Percentiles rank a stretch among this genome's conserved stretches.
Conservation (phyloP, 2,329 filamentous ascomycete genomes). For the Colletotrichum somersetense region DNA sequence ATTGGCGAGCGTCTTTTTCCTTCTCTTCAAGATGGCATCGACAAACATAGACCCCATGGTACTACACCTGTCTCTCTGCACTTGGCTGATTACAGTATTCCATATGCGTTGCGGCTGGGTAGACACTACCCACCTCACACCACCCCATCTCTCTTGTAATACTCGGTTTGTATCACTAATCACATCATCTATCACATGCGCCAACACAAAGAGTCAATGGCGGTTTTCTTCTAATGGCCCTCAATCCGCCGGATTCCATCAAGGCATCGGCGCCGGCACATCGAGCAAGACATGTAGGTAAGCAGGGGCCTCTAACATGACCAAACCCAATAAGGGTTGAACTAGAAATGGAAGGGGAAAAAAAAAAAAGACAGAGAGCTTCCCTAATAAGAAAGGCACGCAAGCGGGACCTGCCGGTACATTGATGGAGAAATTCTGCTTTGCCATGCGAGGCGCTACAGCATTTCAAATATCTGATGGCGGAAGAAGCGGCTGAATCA, state of each 20-base stretch:
- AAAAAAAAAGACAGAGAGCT: too few relatives aligned
- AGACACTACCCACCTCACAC: background rate
- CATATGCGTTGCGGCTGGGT: background rate
- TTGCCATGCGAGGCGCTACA: background rate
- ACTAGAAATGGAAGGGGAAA: too few relatives aligned
- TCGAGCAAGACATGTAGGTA: background rate
- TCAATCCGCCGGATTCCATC: background rate
- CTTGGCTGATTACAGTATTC: background rate
- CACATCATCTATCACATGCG: background rate
- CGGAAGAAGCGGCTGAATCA: conserved; percentile 10
- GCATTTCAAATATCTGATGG: background rate
- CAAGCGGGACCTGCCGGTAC: background rate
- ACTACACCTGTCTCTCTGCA: background rate
- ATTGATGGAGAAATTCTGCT: conserved; percentile 4
- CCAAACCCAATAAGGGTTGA: background rate
- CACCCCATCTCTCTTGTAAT: background rate
- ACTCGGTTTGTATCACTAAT: background rate
- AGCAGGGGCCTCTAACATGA: background rate
- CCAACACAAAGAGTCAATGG: background rate
- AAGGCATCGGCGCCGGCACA: background rate
- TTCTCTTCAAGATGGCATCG: background rate
- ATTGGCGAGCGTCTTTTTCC: conserved; percentile 5
- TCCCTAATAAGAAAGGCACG: background rate
- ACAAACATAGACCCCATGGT: background rate
- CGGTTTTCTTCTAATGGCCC: too few relatives aligned